Base-by-base conservation (phyloP, 106 monocot genomes). In the Cymbidium sinense region DNA sequence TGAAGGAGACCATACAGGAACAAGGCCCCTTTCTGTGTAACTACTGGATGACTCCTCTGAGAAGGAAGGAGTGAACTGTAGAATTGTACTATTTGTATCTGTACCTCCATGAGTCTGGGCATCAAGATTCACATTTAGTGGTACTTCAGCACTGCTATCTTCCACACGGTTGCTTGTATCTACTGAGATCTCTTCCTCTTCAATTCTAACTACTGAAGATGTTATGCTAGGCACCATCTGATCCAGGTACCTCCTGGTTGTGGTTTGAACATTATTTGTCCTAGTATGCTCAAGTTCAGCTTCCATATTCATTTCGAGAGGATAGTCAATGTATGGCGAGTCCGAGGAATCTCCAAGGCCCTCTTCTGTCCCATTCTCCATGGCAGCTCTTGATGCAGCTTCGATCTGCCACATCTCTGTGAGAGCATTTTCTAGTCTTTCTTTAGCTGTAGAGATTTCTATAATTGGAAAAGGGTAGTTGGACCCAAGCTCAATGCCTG, bases 301-400 rank as follows among this genome's bases (percentile, higher is more conserved):
- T 33, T 93, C 93, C 93, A 96, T 96, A 36, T 84, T 84, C 31
- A 85, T 58, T 30, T 91, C 93, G 65, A 77, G 87, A 76, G 96
- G 93, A 73, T 89, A 96, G 47, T 86, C 87, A 50, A 87, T 82
- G 7, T 71, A 78, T 36, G 91, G 91, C 25, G 89, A 13, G 9
- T 96, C 96, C 3, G 91, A 92, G 23, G 95, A 96, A 55, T 96
- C 96, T 1, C 93, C 96, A n/a, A 93, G 85, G 62, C 93, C 96
- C 86, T 96, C 96, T 85, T 93, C 96, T 29, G 84, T 87, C 35
- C 93, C 96, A 79, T 89, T 96, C 74, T 89, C 87, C 15, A 85
- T 71, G 70, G 88, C 81, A 43, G 93, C 96, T 87, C 96, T 88
- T 5, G 93, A 86, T 18, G 86, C 77, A 21, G 96, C 87, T 81